Evolutionary conservation across 495 filamentous ascomycete species (phyloP), one percentile per base, ranked within the genome.

Genomic region (Aspergillus hancockii): DNA sequence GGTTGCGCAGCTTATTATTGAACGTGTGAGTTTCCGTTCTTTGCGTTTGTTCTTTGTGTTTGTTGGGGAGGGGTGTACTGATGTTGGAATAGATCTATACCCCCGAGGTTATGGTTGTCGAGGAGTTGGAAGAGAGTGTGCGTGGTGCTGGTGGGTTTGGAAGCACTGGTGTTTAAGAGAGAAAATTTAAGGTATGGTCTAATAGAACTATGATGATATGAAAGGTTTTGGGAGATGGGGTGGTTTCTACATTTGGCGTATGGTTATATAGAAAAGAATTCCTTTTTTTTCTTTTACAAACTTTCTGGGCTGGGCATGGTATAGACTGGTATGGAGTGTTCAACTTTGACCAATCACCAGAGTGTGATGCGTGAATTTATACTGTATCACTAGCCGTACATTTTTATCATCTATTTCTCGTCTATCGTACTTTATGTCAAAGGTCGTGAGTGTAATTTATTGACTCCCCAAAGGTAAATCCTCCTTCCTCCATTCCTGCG

Each of bases 141-240:
- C 78, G 94, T 51, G 94, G 94, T 22, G 91, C 85, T 0, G 93
- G 92, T 18, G 94, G 94, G 9, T 98, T 98, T 67, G 94, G 94
- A 32, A 97, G 92, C 66, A 98, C 94, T 14, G 94, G 93, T 23
- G 65, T 59, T 57, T 55, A 57, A 21, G 16, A 7, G 23, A 54
- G 23, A 55, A 55, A 51, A 59, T 38, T 55, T 36, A 40, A 4
- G 13, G 41, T 58, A 49, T 57, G 18, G 30, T 22, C 28, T 28
- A 13, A 3, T 14, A 25, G 23, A 56, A 21, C 14, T 21, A 43
- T 49, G 23, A 49, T 43, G 19, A 22, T 38, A 23, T 23, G 52
- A 16, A 4, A 28, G 30, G 32, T 40, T 53, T 31, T 36, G 34
- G 34, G 34, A 36, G 12, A 9, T 2, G 3, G 34, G 8, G 34